Conservation (phyloP, 1,139 yeast species). For the Pichia sp. region DNA sequence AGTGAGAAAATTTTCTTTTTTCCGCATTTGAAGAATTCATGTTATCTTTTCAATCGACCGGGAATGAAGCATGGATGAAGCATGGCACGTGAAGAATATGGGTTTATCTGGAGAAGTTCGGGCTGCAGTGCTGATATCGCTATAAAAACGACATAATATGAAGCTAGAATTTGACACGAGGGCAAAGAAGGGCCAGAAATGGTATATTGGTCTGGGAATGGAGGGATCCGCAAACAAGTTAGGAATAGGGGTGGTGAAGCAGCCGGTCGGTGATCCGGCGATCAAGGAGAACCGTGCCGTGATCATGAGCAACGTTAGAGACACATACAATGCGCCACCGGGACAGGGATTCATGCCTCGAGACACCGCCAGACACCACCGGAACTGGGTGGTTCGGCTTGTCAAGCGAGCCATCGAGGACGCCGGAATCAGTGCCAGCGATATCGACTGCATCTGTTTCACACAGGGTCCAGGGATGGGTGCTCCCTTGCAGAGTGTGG, state of each 20-base stretch:
- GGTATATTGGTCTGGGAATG: slow-evolving; percentile 75
- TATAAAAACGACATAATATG: neutral
- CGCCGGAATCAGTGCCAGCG: slow-evolving; percentile 50
- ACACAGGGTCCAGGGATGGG: slow-evolving; percentile 99
- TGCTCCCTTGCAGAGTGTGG: slow-evolving; percentile 93
- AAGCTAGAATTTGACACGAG: slow-evolving; percentile 19
- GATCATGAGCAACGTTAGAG: slow-evolving; percentile 82
- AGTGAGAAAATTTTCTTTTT: slow-evolving; percentile 1
- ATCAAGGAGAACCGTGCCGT: slow-evolving; percentile 53
- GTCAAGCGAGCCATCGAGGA: slow-evolving; percentile 63
- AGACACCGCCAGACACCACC: slow-evolving; percentile 93
- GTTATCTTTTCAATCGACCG: neutral
- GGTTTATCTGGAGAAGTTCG: neutral
- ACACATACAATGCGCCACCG: slow-evolving; percentile 93
- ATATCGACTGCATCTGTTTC: slow-evolving; percentile 86
- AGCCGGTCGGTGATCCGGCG: slow-evolving; percentile 50
- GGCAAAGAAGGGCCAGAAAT: slow-evolving; percentile 40
- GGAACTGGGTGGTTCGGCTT: slow-evolving; percentile 90
- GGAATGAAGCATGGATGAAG: neutral
- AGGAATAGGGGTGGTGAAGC: slow-evolving; percentile 89
- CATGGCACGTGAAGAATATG: neutral
- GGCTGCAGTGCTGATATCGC: too few relatives aligned
- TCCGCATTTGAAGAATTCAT: neutral
- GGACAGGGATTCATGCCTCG: slow-evolving; percentile 97
- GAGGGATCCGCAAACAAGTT: slow-evolving; percentile 97